phyloP scores from a whole-genome alignment of 129 eudicot genomes.

The Smallanthus sonchifolius region DNA sequence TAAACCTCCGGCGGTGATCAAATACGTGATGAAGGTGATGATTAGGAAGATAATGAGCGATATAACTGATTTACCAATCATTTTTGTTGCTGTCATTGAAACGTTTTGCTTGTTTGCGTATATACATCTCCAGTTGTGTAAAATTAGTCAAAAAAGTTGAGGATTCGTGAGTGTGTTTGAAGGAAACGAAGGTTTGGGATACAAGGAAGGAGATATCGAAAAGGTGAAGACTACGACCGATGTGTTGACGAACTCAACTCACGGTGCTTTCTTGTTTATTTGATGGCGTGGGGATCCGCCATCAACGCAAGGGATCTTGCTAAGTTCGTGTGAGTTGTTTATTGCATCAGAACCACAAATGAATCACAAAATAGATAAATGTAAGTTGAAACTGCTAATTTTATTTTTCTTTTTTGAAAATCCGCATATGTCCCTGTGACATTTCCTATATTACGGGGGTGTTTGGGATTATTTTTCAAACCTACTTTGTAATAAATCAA shows the following conservation, averaged over 20 bases:
- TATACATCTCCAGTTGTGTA: slow-evolving; percentile 21
- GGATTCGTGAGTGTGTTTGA: slow-evolving; percentile 26
- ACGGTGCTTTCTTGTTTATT: slow-evolving; percentile 16
- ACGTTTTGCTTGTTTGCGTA: slow-evolving; percentile 9
- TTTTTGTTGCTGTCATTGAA: slow-evolving; percentile 7
- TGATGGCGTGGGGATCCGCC: slow-evolving; percentile 21
- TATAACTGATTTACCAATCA: slow-evolving; percentile 33
- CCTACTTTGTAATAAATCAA: too few species aligned
- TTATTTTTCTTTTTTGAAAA: too few species aligned
- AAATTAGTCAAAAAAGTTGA: slow-evolving; percentile 5
- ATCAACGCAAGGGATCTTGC: slow-evolving; percentile 22
- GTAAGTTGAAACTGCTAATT: not conserved
- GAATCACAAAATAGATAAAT: not conserved
- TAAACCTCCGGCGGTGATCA: slow-evolving; percentile 29
- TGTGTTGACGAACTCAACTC: slow-evolving; percentile 22
- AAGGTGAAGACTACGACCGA: slow-evolving; percentile 14
- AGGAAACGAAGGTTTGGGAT: slow-evolving; percentile 20
- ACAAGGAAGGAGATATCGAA: slow-evolving; percentile 13
- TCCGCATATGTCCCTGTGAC: too few species aligned
- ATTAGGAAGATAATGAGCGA: slow-evolving; percentile 24
- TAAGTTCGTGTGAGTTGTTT: not conserved
- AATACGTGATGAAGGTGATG: slow-evolving; percentile 32
- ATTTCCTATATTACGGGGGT: too few species aligned
- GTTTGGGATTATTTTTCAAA: too few species aligned
- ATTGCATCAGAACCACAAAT: slow-evolving; percentile 8